These are phyloP conservation scores for Aspergillus sclerotiicarbonarius DNA, from an alignment of 495 filamentous ascomycete species.

Conservation along the genomic window DNA sequence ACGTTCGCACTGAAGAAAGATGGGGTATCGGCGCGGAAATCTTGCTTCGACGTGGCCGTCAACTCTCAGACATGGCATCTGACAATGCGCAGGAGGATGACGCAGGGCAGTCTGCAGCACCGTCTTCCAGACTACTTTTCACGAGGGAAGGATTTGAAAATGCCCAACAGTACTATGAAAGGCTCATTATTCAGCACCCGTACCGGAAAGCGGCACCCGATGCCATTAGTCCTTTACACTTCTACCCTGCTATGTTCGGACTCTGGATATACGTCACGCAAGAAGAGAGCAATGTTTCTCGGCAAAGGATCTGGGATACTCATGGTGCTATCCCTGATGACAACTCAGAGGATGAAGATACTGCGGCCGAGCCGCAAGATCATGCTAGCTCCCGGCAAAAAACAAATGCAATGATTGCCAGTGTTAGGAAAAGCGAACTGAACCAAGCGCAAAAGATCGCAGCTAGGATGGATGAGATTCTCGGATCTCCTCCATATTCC, in stretches of 20 bases:
- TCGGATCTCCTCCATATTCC: constrained; percentile 63
- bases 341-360: constrained; percentile 32
- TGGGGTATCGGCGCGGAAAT: constrained; percentile 75
- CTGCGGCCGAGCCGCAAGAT: constrained; percentile 17
- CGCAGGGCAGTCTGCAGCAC: not conserved
- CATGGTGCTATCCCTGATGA: constrained; percentile 23
- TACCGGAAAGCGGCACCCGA: constrained; percentile 46
- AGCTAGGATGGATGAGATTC: constrained; percentile 59
- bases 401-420: constrained; percentile 22
- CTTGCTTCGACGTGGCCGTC: constrained; percentile 48
- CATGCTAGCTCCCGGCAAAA: constrained; percentile 15
- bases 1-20: constrained; percentile 52
- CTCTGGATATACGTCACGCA: constrained; percentile 64
- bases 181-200: constrained; percentile 65
- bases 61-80: constrained; percentile 14
- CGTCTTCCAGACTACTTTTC: constrained; percentile 28
- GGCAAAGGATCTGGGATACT: constrained; percentile 22
- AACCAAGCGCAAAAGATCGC: constrained; percentile 55
- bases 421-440: constrained; percentile 35
- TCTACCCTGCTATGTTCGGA: constrained; percentile 67
- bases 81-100: constrained; percentile 5
- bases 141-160: constrained; percentile 52
- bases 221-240: constrained; percentile 50
- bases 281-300: constrained; percentile 41
- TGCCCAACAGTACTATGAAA: constrained; percentile 63